Conservation (phyloP, 305 asterid species). For the Fraxinus sp. region DNA sequence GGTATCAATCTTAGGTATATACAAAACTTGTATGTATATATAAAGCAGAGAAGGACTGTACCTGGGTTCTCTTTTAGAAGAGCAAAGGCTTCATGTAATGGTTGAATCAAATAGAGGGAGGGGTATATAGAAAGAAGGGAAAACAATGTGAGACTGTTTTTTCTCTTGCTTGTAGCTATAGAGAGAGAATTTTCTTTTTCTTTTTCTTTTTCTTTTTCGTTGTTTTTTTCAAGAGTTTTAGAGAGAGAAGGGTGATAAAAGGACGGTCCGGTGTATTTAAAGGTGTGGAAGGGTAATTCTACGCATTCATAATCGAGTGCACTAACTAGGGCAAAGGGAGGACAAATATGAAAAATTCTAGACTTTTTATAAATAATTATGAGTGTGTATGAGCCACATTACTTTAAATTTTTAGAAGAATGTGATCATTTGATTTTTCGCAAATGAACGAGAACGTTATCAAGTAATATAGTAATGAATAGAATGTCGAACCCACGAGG, state of each 20-base stretch:
- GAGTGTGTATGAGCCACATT: no score
- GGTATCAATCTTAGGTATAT: neutral
- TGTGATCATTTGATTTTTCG: no score
- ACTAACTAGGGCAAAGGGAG: neutral
- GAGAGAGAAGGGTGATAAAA: neutral
- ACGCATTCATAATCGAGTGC: neutral
- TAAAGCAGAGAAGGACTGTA: constrained; percentile 1
- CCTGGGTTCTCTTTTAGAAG: neutral
- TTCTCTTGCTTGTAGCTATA: neutral
- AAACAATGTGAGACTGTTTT: neutral
- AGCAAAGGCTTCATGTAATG: neutral
- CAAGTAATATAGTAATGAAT: no score
- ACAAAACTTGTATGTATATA: neutral
- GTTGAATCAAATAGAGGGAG: neutral
- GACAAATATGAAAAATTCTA: neutral
- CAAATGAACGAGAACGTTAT: no score
- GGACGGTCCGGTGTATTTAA: neutral
- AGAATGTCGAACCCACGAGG: no score
- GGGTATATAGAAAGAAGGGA: neutral
- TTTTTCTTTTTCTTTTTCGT: no score
- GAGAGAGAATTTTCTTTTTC: neutral
- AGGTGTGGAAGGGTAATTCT: neutral
- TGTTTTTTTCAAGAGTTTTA: neutral
- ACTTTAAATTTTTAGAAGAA: no score
- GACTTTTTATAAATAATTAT: no score